phyloP scores from a whole-genome alignment of 352 stramenopile genomes.

The Blastocystis sp. region DNA sequence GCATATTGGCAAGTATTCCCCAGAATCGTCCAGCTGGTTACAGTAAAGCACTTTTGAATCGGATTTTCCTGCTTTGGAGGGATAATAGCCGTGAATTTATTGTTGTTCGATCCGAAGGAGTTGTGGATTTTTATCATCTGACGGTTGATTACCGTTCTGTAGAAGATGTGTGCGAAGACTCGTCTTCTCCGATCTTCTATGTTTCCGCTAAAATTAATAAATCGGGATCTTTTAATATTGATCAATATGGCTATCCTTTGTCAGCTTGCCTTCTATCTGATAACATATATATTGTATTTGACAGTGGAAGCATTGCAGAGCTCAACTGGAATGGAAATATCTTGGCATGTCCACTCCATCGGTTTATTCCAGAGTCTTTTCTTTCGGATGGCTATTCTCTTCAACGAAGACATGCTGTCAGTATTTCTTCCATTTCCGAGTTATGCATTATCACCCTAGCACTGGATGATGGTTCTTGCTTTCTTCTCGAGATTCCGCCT shows the following conservation, averaged over 20 bases:
- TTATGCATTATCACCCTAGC: background rate
- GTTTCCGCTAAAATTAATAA: background rate
- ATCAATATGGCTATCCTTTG: conserved; percentile 42
- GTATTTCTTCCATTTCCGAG: background rate
- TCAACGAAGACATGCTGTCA: background rate
- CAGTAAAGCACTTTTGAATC: conserved; percentile 48
- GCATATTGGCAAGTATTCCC: background rate
- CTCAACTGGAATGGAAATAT: conserved; percentile 40
- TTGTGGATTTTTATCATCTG: conserved; percentile 15
- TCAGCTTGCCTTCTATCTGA: background rate
- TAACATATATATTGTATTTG: background rate
- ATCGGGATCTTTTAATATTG: background rate
- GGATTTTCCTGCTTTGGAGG: conserved; percentile 50
- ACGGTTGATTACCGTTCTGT: background rate
- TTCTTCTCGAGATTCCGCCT: background rate
- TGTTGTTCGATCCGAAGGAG: conserved; percentile 28
- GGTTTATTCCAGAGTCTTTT: background rate
- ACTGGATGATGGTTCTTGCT: background rate
- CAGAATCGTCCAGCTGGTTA: conserved; percentile 33
- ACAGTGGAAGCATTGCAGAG: conserved; percentile 6
- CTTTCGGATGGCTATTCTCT: background rate
- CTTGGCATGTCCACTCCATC: background rate
- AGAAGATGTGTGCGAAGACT: conserved; percentile 19
- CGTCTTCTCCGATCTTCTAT: background rate
- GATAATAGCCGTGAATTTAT: conserved; percentile 8